Conservation (phyloP, 2,329 filamentous ascomycete genomes). For the Lecanosticta acicola region DNA sequence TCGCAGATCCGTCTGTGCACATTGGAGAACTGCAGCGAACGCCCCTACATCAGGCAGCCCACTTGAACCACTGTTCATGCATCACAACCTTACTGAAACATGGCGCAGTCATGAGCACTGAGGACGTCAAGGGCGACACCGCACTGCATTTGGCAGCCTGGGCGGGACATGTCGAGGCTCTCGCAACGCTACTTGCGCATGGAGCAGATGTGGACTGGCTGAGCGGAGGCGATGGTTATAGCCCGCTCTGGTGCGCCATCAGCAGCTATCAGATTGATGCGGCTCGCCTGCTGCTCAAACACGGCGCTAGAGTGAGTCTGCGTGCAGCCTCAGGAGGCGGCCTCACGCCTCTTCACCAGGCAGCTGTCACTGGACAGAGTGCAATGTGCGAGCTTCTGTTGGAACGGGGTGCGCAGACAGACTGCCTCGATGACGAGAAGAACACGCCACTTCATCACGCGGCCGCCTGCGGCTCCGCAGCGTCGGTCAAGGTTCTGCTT, state of each 20-base stretch:
- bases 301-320: slow-evolving; percentile 25
- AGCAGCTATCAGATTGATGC: slow-evolving; percentile 25
- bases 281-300: slow-evolving; percentile 22
- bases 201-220: slow-evolving; percentile 27
- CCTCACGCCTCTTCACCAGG: slow-evolving; percentile 27
- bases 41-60: slow-evolving; percentile 27
- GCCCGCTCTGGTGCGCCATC: slow-evolving; percentile 28
- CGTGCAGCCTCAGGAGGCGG: slow-evolving; percentile 17
- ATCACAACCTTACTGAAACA: slow-evolving; percentile 19
- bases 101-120: slow-evolving; percentile 19
- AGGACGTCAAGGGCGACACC: slow-evolving; percentile 28
- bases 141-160: slow-evolving; percentile 27
- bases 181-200: slow-evolving; percentile 20
- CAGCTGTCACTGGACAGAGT: slow-evolving; percentile 26
- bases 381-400: slow-evolving; percentile 28
- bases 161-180: slow-evolving; percentile 26
- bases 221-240: slow-evolving; percentile 26
- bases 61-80: slow-evolving; percentile 21
- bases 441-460: slow-evolving; percentile 29
- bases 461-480: slow-evolving; percentile 19
- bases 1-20: slow-evolving; percentile 13
- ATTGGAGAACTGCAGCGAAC: slow-evolving; percentile 26
- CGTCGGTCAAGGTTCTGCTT: slow-evolving; percentile 21
- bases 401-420: slow-evolving; percentile 25
- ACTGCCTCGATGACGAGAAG: slow-evolving; percentile 22